These are phyloP conservation scores for Yarrowia yakushimensis DNA, from an alignment of 805 yeast genomes.

Conservation along the genomic window DNA sequence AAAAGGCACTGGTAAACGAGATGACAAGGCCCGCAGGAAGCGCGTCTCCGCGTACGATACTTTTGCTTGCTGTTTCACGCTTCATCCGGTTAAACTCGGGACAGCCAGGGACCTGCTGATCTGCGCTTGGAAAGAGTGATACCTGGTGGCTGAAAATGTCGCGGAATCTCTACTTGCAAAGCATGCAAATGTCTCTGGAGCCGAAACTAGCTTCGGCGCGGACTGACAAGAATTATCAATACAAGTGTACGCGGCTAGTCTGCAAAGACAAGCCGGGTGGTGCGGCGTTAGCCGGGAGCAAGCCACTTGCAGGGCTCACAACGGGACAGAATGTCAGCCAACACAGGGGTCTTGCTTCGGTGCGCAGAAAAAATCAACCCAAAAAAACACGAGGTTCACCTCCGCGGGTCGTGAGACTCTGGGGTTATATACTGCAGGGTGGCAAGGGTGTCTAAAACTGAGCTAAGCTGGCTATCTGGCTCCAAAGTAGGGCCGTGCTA, in stretches of 20 bases:
- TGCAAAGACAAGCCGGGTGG: not conserved
- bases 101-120: slow-evolving; percentile 13
- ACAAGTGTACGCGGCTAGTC: too few relatives aligned
- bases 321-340: not conserved
- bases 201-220: too few relatives aligned
- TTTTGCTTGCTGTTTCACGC: slow-evolving; percentile 1
- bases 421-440: not conserved
- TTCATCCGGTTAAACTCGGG: not conserved
- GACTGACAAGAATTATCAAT: too few relatives aligned
- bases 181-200: too few relatives aligned
- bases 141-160: not conserved
- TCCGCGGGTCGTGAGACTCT: not conserved
- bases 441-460: not conserved
- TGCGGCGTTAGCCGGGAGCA: not conserved
- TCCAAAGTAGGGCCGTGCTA: slow-evolving; percentile 5
- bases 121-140: not conserved
- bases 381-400: not conserved
- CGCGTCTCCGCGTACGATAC: not conserved
- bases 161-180: too few relatives aligned
- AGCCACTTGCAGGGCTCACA: slow-evolving; percentile 18
- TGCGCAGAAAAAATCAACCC: not conserved
- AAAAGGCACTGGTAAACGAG: too few relatives aligned
- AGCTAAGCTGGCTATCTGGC: not conserved
- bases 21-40: too few relatives aligned
- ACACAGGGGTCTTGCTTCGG: not conserved